A percentile compares a stretch with the other conserved stretches of the same genome.
Evolutionary conservation across 208 protist genomes (phyloP).

Genomic region (Porcisia deanei): DNA sequence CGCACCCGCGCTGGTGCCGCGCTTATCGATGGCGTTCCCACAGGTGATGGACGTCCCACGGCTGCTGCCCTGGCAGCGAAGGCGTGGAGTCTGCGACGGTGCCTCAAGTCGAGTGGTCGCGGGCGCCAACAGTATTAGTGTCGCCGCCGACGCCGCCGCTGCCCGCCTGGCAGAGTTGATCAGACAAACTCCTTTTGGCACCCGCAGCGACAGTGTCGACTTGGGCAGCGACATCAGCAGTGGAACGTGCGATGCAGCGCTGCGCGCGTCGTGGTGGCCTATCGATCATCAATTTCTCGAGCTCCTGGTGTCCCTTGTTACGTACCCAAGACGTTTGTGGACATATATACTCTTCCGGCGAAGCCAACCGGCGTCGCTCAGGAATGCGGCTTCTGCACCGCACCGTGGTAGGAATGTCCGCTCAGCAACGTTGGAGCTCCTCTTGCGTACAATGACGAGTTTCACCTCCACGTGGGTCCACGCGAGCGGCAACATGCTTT

Average conservation of each 20-base stretch:
- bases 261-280: constrained; percentile 8
- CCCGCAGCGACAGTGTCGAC: background rate
- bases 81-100: background rate
- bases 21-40: constrained; percentile 26
- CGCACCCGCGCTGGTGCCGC: constrained; percentile 21
- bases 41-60: constrained; percentile 28
- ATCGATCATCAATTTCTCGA: constrained; percentile 7
- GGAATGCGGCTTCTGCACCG: background rate
- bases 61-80: constrained; percentile 29
- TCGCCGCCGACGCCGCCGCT: constrained; percentile 23
- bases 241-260: background rate
- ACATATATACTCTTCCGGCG: constrained; percentile 23
- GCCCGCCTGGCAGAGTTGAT: constrained; percentile 20
- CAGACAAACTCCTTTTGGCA: constrained; percentile 14
- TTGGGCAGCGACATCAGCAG: background rate
- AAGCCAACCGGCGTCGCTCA: constrained; percentile 11
- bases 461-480: constrained; percentile 35
- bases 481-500: constrained; percentile 30
- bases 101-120: background rate
- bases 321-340: constrained; percentile 23
- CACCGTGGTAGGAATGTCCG: background rate
- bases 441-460: constrained; percentile 26
- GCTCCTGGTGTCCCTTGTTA: constrained; percentile 10
- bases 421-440: constrained; percentile 4
- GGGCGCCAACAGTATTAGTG: background rate